phyloP scores from a whole-genome alignment of 805 yeast species.

The Kuraishia ogatae region DNA sequence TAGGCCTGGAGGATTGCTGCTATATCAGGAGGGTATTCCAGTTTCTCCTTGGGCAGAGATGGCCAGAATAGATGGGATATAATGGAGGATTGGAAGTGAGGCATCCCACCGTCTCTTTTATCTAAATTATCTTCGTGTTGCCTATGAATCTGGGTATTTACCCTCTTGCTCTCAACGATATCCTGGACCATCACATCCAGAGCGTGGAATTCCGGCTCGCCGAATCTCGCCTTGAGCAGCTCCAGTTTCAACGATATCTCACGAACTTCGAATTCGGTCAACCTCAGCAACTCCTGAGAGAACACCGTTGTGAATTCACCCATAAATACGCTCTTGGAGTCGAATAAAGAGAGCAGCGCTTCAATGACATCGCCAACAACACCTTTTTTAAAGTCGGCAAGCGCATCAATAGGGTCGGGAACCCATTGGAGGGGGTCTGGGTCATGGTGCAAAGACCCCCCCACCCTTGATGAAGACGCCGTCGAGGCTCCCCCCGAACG shows the following conservation, averaged over 20 bases:
- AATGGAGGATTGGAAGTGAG: conserved; percentile 43
- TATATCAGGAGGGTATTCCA: conserved; percentile 12
- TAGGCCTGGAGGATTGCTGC: background rate
- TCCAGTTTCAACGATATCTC: conserved; percentile 35
- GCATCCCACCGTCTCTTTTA: conserved; percentile 6
- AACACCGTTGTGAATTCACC: conserved; percentile 55
- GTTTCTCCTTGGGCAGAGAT: conserved; percentile 30
- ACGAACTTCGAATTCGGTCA: conserved; percentile 29
- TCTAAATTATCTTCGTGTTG: no score
- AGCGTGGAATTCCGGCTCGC: conserved; percentile 53
- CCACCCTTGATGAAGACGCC: no score
- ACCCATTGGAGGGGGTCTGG: conserved; percentile 41
- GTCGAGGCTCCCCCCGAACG: conserved; percentile 21
- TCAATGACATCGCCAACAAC: conserved; percentile 61
- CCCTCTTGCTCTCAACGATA: conserved; percentile 43
- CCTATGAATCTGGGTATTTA: conserved; percentile 34
- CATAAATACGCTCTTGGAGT: conserved; percentile 56
- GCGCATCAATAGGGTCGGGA: conserved; percentile 86
- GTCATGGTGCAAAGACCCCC: no score
- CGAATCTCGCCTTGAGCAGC: conserved; percentile 54
- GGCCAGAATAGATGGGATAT: conserved; percentile 85
- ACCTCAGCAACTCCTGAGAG: conserved; percentile 43
- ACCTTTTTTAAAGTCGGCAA: conserved; percentile 69
- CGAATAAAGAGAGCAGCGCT: conserved; percentile 63
- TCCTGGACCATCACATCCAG: conserved; percentile 83